Evolutionary conservation across 2,329 filamentous ascomycete genomes (phyloP), one percentile per base, ranked within the genome.

Genomic region (Cercospora sesami): DNA sequence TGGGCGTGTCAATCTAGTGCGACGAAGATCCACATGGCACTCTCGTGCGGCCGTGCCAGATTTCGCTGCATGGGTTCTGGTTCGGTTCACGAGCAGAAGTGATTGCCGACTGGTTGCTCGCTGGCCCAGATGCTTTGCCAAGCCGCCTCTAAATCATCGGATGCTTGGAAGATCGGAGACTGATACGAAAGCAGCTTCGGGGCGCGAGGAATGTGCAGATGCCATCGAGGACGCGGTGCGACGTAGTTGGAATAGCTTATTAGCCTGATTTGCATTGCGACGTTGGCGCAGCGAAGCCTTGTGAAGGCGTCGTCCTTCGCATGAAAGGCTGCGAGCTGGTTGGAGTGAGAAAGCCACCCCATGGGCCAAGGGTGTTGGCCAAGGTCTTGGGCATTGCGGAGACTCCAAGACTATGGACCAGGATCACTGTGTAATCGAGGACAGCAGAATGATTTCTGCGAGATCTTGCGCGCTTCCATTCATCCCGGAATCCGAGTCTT

Each of bases 121-220:
- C 31, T n/a, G 45, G 30, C 61, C 61, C 31, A 28, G 51, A 23
- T 30, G 16, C 31, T 36, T 23, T 30, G 62, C 62, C 62, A 64
- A 64, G 62, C 31, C 45, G 28, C 28, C 28, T 36, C 48, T 30
- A 31, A 57, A 31, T 42, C 30, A 57, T 39, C 51, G 33, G 62
- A 36, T 64, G 31, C 62, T 64, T 64, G 62, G 62, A 64, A 64
- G 33, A 39, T 64, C 62, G 62, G 62, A 58, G 30, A 39, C 31
- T 28, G 62, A 42, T 36, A 55, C 31, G 36, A 64, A 64, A 58
- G 51, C 51, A 64, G 51, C 30, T 36, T 58, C 51, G 51, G 33
- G 16, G 36, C 33, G 51, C 8, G 55, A 21, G 16, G 28, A 42
- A 1, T 30, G 12, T 26, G 28, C 23, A 33, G 14, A 14, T 16